Percentiles rank a stretch among this genome's conserved stretches.
Evolutionary conservation across 805 yeast species (phyloP).

Genomic region (Metschnikowia koreensis): DNA sequence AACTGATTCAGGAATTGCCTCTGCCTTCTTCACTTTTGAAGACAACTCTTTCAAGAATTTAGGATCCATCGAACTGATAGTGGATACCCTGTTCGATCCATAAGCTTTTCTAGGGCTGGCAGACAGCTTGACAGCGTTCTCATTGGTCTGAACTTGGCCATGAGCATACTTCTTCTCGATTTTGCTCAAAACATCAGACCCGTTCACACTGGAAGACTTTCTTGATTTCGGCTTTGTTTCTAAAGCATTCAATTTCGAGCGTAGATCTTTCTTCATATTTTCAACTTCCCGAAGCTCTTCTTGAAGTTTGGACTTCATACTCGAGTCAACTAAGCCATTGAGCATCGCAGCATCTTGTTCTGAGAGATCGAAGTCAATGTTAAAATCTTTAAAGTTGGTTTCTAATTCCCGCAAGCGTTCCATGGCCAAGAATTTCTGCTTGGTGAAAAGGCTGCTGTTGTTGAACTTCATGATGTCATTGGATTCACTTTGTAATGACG

Average conservation of each 20-base stretch:
- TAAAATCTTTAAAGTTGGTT: constrained; percentile 59
- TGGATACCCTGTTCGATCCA: constrained; percentile 30
- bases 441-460: constrained; percentile 55
- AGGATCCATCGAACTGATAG: constrained; percentile 44
- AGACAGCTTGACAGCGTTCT: constrained; percentile 13
- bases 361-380: constrained; percentile 47
- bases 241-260: constrained; percentile 33
- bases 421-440: constrained; percentile 64
- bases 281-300: constrained; percentile 45
- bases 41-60: constrained; percentile 54
- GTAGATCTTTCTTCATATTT: constrained; percentile 38
- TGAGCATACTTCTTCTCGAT: constrained; percentile 46
- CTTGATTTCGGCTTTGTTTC: constrained; percentile 7
- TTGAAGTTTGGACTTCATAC: constrained; percentile 36
- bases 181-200: constrained; percentile 22
- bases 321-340: constrained; percentile 27
- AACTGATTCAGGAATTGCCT: constrained; percentile 28
- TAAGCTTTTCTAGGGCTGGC: constrained; percentile 25
- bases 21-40: constrained; percentile 45
- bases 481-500: constrained; percentile 67
- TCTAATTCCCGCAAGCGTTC: constrained; percentile 72
- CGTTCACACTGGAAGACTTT: constrained; percentile 12
- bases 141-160: constrained; percentile 36
- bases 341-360: constrained; percentile 19
- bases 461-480: constrained; percentile 73